Base-by-base conservation (phyloP, 2,329 filamentous ascomycete genomes). In the Aplosporella prunicola region DNA sequence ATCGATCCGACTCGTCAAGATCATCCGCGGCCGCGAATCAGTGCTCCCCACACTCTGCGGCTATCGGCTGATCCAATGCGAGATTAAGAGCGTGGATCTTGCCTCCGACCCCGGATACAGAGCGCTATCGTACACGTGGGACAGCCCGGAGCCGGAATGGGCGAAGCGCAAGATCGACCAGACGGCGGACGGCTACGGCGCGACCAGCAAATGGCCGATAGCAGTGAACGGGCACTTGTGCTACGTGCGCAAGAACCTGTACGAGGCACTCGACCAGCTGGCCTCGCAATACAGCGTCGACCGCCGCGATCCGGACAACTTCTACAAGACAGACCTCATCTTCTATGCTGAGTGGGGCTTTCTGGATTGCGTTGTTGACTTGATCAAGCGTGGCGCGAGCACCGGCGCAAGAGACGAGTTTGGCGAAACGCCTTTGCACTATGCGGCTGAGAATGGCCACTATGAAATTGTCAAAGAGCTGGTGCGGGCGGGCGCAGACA, bases 391-490 rank as follows among this genome's bases (percentile, higher is more conserved):
- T 3, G 29, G 23, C 11, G 35, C 35, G 3, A 27, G 23, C 16
- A 23, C 32, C 11, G 23, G 35, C 9, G 36, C 36, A 11, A 20
- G 14, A 18, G 36, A 39, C 4, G 15, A 15, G 5, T 39, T 27
- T 15, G 36, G 30, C 22, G 36, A 39, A 11, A 39, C 29, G 13
- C 16, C 36, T 4, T 18, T 39, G 23, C 36, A 39, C 11, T 39
- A 33, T 5, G 36, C 29, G 9, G 29, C 36, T 0, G 23, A 39
- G 17, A 28, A 27, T 8, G 36, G 36, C 3, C 36, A 33, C 11
- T 27, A 20, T 6, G 17, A 23, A 7, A 22, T 25, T 3, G 36
- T 39, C 8, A 23, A 14, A 18, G 17, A 22, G 17, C 13, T 39
- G n/a, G 36, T 39, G 1, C 3, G 13, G n/a, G 36, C 36, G 5